These are phyloP conservation scores for Mycena haematopus DNA, from an alignment of 768 basidiomycete species.

Conservation along the genomic window DNA sequence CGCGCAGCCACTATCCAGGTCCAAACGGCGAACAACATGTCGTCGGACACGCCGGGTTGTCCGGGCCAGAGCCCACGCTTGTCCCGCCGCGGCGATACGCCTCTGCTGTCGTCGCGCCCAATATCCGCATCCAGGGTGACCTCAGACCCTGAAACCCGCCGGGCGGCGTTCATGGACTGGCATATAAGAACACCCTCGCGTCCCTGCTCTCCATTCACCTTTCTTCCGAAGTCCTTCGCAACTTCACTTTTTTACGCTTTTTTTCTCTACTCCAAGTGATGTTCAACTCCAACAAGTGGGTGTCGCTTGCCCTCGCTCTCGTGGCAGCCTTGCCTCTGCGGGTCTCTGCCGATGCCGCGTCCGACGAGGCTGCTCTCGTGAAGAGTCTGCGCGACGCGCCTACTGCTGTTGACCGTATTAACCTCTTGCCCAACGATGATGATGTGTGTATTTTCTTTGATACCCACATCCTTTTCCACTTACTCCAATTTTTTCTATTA, in stretches of 20 bases:
- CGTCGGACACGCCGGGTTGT: neutral
- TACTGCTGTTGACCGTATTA: conserved; percentile 18
- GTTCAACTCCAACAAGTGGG: neutral
- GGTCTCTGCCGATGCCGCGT: conserved; percentile 16
- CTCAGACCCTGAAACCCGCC: neutral
- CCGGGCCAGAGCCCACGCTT: neutral
- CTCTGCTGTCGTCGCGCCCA: too few relatives aligned
- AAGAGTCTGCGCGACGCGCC: conserved; percentile 21
- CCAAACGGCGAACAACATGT: neutral
- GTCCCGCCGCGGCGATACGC: neutral
- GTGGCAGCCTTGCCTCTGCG: neutral
- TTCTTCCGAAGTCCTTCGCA: conserved; percentile 7
- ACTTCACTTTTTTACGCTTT: conserved; percentile 1
- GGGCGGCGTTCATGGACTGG: neutral
- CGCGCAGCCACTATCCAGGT: neutral
- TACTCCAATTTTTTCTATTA: neutral
- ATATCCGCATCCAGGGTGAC: conserved; percentile 12
- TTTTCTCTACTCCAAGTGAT: conserved; percentile 8
- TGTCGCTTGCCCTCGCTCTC: conserved; percentile 14
- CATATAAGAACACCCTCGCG: neutral
- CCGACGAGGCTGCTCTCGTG: conserved; percentile 22
- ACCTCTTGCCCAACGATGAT: conserved; percentile 14
- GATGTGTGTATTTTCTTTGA: conserved; percentile 8
- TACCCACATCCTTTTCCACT: too few relatives aligned
- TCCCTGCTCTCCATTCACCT: conserved; percentile 10